phyloP scores from a whole-genome alignment of 805 yeast genomes.

The Candida insectorum region DNA sequence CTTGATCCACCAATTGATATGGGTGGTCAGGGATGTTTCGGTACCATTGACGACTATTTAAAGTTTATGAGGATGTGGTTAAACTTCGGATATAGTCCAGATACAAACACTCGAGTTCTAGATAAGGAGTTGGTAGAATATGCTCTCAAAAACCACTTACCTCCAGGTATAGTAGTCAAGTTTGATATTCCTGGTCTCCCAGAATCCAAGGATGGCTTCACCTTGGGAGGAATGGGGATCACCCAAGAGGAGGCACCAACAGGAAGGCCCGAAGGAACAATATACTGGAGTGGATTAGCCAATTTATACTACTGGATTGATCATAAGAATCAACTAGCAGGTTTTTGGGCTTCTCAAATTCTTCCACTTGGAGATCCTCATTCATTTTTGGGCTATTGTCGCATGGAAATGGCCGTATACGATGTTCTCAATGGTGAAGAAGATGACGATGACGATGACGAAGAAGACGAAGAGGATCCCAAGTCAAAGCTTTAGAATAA shows the following conservation, averaged over 20 bases:
- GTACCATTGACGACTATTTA: slow-evolving; percentile 35
- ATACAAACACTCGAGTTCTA: slow-evolving; percentile 28
- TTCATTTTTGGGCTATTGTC: slow-evolving; percentile 14
- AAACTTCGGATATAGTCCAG: slow-evolving; percentile 37
- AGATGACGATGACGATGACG: slow-evolving; percentile 13
- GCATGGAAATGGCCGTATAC: slow-evolving; percentile 26
- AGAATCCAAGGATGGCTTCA: slow-evolving; percentile 26
- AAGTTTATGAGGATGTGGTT: slow-evolving; percentile 38
- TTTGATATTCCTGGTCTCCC: slow-evolving; percentile 14
- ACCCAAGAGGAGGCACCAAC: slow-evolving; percentile 21
- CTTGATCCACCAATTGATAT: slow-evolving; percentile 28
- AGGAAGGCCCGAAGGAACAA: slow-evolving; percentile 32
- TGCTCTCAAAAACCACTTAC: slow-evolving; percentile 33
- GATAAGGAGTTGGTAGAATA: slow-evolving; percentile 24
- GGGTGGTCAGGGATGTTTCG: slow-evolving; percentile 45
- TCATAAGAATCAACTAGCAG: slow-evolving; percentile 32
- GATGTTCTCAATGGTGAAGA: slow-evolving; percentile 15
- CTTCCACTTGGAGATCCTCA: slow-evolving; percentile 30
- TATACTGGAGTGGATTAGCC: slow-evolving; percentile 41
- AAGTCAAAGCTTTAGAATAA: no score
- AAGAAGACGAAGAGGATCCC: slow-evolving; percentile 12
- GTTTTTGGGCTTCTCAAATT: slow-evolving; percentile 38
- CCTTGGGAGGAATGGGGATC: slow-evolving; percentile 34
- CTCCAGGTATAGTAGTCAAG: slow-evolving; percentile 19
- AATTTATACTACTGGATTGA: slow-evolving; percentile 41